These are phyloP conservation scores for Pleurotus giganteus DNA, from an alignment of 768 basidiomycete species.

Conservation along the genomic window DNA sequence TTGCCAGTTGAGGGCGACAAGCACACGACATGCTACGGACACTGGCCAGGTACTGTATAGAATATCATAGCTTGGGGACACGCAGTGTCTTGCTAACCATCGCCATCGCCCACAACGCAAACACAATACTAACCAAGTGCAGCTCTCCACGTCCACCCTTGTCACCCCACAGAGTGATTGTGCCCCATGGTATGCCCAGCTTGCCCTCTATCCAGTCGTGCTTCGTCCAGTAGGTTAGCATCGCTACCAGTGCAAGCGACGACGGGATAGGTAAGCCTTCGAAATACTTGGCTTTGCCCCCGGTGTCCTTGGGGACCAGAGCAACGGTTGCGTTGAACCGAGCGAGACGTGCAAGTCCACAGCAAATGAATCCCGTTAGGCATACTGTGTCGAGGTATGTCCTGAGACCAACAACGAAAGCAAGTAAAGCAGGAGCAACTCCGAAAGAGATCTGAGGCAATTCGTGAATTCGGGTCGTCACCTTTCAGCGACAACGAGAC, in stretches of 20 bases:
- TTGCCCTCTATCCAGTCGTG: slow-evolving; percentile 83
- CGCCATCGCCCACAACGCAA: slow-evolving; percentile 85
- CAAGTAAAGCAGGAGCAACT: slow-evolving; percentile 92
- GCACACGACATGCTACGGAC: background rate
- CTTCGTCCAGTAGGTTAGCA: slow-evolving; percentile 80
- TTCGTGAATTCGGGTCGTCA: slow-evolving; percentile 3
- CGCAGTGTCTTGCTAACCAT: slow-evolving; percentile 98
- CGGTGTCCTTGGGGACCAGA: slow-evolving; percentile 79
- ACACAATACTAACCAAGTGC: slow-evolving; percentile 76
- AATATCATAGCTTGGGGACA: slow-evolving; percentile 66
- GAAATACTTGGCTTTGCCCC: slow-evolving; percentile 92
- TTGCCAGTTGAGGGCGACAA: background rate
- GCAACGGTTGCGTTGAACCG: slow-evolving; percentile 99
- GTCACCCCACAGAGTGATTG: slow-evolving; percentile 69
- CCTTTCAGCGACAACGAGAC: slow-evolving; percentile 28
- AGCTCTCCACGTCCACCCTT: slow-evolving; percentile 79
- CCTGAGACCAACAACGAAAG: slow-evolving; percentile 86
- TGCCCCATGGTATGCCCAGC: slow-evolving; percentile 72
- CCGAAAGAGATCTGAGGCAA: slow-evolving; percentile 87
- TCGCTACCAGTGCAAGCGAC: slow-evolving; percentile 73
- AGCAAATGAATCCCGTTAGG: slow-evolving; percentile 90
- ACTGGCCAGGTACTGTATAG: background rate
- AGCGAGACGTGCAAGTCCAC: slow-evolving; percentile 93
- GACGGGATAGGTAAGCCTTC: slow-evolving; percentile 98
- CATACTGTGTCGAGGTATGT: slow-evolving; percentile 88